Base-by-base conservation (phyloP, 2,329 filamentous ascomycete species). In the Cercospora sojina region DNA sequence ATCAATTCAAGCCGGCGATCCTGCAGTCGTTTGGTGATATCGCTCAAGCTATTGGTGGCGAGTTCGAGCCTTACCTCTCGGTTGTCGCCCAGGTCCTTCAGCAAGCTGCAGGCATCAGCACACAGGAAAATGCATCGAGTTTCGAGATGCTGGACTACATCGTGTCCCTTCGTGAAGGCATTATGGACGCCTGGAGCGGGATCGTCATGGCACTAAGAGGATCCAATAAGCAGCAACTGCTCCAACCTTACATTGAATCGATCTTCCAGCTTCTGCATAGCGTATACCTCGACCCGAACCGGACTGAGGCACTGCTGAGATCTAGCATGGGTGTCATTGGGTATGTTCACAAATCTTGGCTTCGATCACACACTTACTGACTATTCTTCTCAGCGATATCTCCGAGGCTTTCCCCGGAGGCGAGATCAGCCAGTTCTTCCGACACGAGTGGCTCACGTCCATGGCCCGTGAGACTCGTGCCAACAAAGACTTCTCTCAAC, bases 141-240 rank as follows among this genome's bases (percentile, higher is more conserved):
- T 95, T 93, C 74, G 95, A 99, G 81, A 96, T 98, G 91, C 90
- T 93, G 65, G 94, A 98, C 80, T 99, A 99, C 78, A 90, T 99
- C 73, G 88, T 96, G 70, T 97, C 93, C 20, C 86, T 99, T 58
- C 90, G 95, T 62, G 96, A 99, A 78, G 95, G 94, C 73, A 98
- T 99, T 72, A 97, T 98, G 90, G 95, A 99, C 84, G 95, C 95
- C 35, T 99, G 96, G 93, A 93, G 93, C 75, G 95, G 95, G 72
- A 95, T 97, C 72, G 93, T 99, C 77, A 89, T 94, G 78, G 93
- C 95, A 62, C 93, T 98, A 90, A 96, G 95, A 84, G 82, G 85
- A 60, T 91, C 90, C 75, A 83, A 83, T 75, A 94, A 94, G 84
- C 90, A 90, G 66, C 82, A 87, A 78, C 82, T 87, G 47, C 85